Conservation (phyloP, 495 filamentous ascomycete species). For the Cudoniella acicularis region DNA sequence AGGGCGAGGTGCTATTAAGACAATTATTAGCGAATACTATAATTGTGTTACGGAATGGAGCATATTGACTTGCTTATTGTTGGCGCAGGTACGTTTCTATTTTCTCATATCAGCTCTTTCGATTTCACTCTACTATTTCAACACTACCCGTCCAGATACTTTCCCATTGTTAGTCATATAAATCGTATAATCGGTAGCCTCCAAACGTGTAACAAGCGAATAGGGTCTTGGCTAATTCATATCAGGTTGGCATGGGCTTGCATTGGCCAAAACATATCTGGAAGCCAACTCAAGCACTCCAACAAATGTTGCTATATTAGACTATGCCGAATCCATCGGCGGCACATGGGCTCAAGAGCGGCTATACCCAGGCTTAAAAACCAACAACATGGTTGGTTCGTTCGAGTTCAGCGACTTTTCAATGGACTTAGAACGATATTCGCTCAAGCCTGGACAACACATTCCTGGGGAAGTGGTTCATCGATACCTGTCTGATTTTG, state of each 20-base stretch:
- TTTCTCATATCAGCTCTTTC: too few species aligned
- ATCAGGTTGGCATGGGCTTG: conserved; percentile 57
- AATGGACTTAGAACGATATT: conserved; percentile 57
- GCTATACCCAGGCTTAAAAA: conserved; percentile 64
- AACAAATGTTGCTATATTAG: conserved; percentile 47
- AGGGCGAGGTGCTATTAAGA: too few species aligned
- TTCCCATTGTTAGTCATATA: too few species aligned
- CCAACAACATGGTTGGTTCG: conserved; percentile 54
- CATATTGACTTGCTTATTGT: too few species aligned
- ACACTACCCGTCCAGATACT: too few species aligned
- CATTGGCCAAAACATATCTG: conserved; percentile 55
- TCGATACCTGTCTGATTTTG: conserved; percentile 61
- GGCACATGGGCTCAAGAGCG: conserved; percentile 66
- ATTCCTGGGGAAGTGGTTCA: conserved; percentile 65
- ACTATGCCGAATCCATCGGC: conserved; percentile 54
- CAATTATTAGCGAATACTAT: too few species aligned
- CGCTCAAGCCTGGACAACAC: conserved; percentile 58
- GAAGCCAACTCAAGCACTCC: conserved; percentile 46
- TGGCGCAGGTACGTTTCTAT: too few species aligned
- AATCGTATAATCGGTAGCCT: too few species aligned
- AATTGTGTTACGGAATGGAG: too few species aligned
- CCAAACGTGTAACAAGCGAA: too few species aligned
- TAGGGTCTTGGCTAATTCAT: too few species aligned
- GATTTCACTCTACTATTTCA: too few species aligned
- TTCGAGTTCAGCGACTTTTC: conserved; percentile 72